Evolutionary conservation across 1,139 yeast species (phyloP), one percentile per base, ranked within the genome.

Genomic region (Hanseniaspora gamundiae): DNA sequence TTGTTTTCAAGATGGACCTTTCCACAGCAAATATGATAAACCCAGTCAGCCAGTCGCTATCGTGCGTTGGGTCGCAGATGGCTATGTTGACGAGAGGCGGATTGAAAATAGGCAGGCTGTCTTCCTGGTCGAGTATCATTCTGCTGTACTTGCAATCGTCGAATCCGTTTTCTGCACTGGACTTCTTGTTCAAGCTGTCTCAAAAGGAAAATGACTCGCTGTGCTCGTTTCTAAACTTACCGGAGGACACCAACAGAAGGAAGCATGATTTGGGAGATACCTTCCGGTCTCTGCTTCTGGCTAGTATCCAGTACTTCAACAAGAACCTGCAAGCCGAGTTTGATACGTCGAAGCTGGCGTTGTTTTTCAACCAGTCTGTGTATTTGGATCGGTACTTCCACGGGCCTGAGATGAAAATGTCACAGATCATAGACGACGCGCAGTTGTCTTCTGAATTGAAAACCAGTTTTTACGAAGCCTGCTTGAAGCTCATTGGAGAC

Each of bases 371-470:
- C 9, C 36, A 33, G 36, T 14, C 36, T 19, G 36, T 33, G 10
- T 33, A 11, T 17, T 19, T 33, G 13, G 36, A 33, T 33, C 24
- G 24, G n/a, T 17, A 17, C n/a, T 33, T 33, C 19, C n/a, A 33
- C n/a, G 36, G 36, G n/a, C 13, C 8, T 7, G 22, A 17, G 13
- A 33, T 33, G 36, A 33, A 33, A 33, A 33, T 33, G 36, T 33
- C 36, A 2, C 36, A 19, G 11, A 33, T 33, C 3, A n/a, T 33
- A 17, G 16, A 45, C 67, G 62, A 19, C 58, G 73, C 16, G 62
- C 81, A 49, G 63, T 71, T 10, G 49, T 58, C 4, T 71, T 70
- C 1, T 62, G 69, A 33, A 78, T 75, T 33, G n/a, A 33, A 19
- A 33, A 19, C n/a, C 10, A 11, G 13, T 9, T 33, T 33, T 19